Evolutionary conservation across 2,329 filamentous ascomycete species (phyloP), one percentile per base, ranked within the genome.

Genomic region (Hypoxylon sp.): DNA sequence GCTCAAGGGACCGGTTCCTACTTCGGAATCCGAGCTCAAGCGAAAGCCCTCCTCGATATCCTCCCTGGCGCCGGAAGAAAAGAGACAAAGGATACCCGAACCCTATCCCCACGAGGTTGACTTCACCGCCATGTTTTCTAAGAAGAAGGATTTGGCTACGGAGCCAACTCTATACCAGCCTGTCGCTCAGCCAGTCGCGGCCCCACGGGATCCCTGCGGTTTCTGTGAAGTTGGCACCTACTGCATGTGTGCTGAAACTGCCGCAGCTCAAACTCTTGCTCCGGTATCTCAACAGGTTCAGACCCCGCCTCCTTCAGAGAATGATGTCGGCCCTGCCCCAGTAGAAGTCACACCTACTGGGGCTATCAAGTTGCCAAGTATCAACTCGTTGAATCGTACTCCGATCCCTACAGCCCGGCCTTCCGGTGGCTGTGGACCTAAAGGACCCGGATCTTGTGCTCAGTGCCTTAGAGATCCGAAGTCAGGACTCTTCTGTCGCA

Each of bases 211-310:
- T 73, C 87, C 88, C 19, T 96, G 93, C 78, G 93, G 93, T 5
- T 96, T 96, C 81, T 96, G 93, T 80, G 88, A 91, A 68, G 92
- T 94, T 66, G 92, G 92, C 3, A 94, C 91, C 0, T 93, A 93
- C 73, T 96, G 93, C 76, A 89, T 94, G 71, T 96, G 93, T 79
- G 92, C 92, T 24, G 92, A 94, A 71, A 72, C 77, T 33, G 75
- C 78, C 35, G 74, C 76, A 1, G 76, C 81, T 13, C 81, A 83
- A 44, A 78, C 80, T 1, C 78, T 83, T 5, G 80, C 82, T 6
- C 76, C 77, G 29, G 80, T 81, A 26, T 77, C 82, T 57, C 83
- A 83, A 69, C 86, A 87, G 78, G 84, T 82, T 31, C 84, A 86
- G 68, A 89, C 87, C 2, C 87, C 87, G 10, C 87, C 87, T 5